These are phyloP conservation scores for Rhynchosporium graminicola DNA, from an alignment of 2,329 filamentous ascomycete genomes.

Conservation along the genomic window DNA sequence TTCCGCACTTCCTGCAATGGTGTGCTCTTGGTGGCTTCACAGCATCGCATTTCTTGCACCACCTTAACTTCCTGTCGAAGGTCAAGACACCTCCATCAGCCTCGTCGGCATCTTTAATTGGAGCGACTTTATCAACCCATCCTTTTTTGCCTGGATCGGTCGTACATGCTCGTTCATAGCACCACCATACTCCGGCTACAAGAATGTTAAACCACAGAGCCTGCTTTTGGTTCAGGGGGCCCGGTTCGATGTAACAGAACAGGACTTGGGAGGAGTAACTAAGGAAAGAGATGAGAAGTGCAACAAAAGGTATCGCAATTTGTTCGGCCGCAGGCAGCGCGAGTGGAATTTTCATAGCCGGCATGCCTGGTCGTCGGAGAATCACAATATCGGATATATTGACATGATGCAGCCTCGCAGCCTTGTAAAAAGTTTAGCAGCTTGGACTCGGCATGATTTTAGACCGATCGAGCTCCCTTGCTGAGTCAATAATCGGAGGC, in stretches of 20 bases:
- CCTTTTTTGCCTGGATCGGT: slow-evolving; percentile 58
- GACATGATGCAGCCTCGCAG: slow-evolving; percentile 13
- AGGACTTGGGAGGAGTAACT: slow-evolving; percentile 72
- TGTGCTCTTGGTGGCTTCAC: slow-evolving; percentile 77
- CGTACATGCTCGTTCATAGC: slow-evolving; percentile 64
- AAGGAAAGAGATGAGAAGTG: slow-evolving; percentile 66
- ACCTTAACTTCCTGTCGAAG: slow-evolving; percentile 46
- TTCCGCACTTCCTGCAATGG: slow-evolving; percentile 75
- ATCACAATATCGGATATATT: background rate
- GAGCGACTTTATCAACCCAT: slow-evolving; percentile 31
- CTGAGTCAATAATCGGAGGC: background rate
- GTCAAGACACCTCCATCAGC: slow-evolving; percentile 32
- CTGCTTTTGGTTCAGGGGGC: slow-evolving; percentile 59
- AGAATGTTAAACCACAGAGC: slow-evolving; percentile 65
- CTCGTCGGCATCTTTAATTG: slow-evolving; percentile 26
- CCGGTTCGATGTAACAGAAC: slow-evolving; percentile 62
- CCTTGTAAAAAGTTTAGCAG: slow-evolving; percentile 8
- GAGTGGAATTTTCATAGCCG: slow-evolving; percentile 18
- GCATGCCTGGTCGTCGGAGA: slow-evolving; percentile 13
- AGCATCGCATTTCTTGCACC: slow-evolving; percentile 75
- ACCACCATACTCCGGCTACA: slow-evolving; percentile 64
- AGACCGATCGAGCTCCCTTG: background rate
- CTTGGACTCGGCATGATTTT: slow-evolving; percentile 1
- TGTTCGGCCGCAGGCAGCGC: slow-evolving; percentile 32
- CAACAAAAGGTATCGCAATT: slow-evolving; percentile 70